These are phyloP conservation scores for Podospora pseudocomata DNA, from an alignment of 495 filamentous ascomycete genomes.

Conservation along the genomic window DNA sequence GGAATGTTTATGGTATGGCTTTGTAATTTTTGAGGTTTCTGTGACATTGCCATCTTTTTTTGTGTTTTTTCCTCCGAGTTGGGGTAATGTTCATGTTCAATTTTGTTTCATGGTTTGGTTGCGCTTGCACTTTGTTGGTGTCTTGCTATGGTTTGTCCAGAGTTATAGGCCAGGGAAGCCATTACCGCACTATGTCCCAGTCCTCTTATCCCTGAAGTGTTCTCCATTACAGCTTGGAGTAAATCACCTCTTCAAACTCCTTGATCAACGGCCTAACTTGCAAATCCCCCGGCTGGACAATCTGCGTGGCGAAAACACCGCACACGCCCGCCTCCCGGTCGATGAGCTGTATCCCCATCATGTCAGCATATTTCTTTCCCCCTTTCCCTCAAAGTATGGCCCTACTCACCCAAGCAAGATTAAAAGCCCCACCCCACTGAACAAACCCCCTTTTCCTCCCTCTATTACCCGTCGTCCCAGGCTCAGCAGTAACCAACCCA, in stretches of 20 bases:
- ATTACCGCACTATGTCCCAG: no score
- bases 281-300: constrained; percentile 25
- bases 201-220: neutral
- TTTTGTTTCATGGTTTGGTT: no score
- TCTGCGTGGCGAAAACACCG: constrained; percentile 34
- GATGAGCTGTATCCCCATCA: constrained; percentile 29
- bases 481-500: constrained; percentile 29
- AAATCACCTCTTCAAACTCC: constrained; percentile 34
- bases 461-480: constrained; percentile 17
- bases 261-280: constrained; percentile 26
- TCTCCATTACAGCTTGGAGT: constrained; percentile 16
- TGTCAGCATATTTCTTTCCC: constrained; percentile 10
- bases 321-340: constrained; percentile 34
- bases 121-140: no score
- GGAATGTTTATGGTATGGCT: neutral
- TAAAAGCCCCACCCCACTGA: constrained; percentile 38
- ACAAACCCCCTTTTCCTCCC: constrained; percentile 31
- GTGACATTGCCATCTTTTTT: neutral
- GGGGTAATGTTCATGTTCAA: no score
- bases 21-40: neutral
- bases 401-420: constrained; percentile 28
- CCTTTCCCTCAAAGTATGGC: constrained; percentile 7
- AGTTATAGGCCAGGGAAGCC: no score
- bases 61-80: no score
- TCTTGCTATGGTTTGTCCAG: no score